Base-by-base conservation (phyloP, 202 grass and related monocot genomes). In the Setaria viridis region DNA sequence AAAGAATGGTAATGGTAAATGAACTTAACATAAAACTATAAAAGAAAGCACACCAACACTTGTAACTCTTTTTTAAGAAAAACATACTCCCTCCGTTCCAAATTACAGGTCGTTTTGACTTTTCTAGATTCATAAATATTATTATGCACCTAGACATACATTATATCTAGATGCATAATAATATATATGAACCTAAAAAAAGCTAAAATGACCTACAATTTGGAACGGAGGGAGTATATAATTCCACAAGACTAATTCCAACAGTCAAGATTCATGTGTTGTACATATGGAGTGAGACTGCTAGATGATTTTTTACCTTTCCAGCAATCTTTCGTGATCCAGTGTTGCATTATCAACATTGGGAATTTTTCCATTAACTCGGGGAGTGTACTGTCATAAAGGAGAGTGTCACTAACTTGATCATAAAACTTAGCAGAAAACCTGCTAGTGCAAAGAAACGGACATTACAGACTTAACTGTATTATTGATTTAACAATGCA, bases 341-440 rank as follows among this genome's bases (percentile, higher is more conserved):
- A 96, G 74, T 4, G 85, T 96, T 88, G 94, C 97, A 90, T 97
- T 94, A 80, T 91, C 88, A 78, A 93, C 72, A 37, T 99, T 88
- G 64, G 92, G 97, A 39, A 99, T 99, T 78, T 93, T 82, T 16
- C 97, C 94, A 93, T 99, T 96, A 57, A 99, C 82, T 90, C 90
- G 92, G 81, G 97, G 97, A 78, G 80, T 93, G 69, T 96, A 91
- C 97, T 99, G 90, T 73, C 75, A 80, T 74, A 21, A 49, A 86
- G 47, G 33, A 78, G 77, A 20, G 62, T 57, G 39, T 51, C 19
- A 83, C 21, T 81, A 87, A 70, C 47, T 80, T 83, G 21, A 39
- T 69, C 25, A 87, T 76, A 37, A 62, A 80, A 74, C 41, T 66
- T 83, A 34, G 54, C 33, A 50, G 39, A 84, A 37, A 37, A 78